phyloP scores from a whole-genome alignment of 1,139 yeast genomes.

The Candida mesenterica region DNA sequence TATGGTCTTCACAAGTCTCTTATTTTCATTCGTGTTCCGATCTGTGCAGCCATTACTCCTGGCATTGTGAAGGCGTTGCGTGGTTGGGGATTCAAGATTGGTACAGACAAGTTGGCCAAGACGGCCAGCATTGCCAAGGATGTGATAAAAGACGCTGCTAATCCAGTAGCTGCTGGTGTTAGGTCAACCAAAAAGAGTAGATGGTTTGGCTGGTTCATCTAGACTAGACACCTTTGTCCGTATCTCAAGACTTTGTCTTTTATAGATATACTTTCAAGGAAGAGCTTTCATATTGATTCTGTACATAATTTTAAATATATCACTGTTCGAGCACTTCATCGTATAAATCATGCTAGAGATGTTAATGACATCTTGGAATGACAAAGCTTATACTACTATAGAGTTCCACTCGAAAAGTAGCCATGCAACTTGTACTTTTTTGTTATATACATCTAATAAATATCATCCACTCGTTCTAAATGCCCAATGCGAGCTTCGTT shows the following conservation, averaged over 20 bases:
- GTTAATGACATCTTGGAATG: no score
- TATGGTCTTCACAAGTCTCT: constrained; percentile 91
- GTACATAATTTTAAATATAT: no score
- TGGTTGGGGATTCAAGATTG: constrained; percentile 79
- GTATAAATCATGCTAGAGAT: no score
- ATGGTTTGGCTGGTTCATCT: constrained; percentile 58
- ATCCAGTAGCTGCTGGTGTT: constrained; percentile 50
- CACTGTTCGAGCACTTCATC: no score
- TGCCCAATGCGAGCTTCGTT: constrained; percentile 65
- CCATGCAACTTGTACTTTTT: background rate
- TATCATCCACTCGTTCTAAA: constrained; percentile 4
- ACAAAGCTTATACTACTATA: background rate
- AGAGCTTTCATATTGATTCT: no score
- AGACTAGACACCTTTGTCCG: no score
- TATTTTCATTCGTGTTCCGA: constrained; percentile 76
- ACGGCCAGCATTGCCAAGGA: constrained; percentile 39
- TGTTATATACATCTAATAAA: constrained; percentile 8
- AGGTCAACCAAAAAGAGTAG: constrained; percentile 50
- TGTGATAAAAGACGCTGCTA: constrained; percentile 35
- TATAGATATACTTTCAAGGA: background rate
- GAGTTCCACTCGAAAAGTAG: background rate
- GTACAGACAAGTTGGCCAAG: constrained; percentile 43
- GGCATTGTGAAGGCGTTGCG: constrained; percentile 63
- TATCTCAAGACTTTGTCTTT: background rate
- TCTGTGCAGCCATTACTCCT: constrained; percentile 93